Conservation (phyloP, 2,329 filamentous ascomycete genomes). For the Ascochyta clinopodiicola region DNA sequence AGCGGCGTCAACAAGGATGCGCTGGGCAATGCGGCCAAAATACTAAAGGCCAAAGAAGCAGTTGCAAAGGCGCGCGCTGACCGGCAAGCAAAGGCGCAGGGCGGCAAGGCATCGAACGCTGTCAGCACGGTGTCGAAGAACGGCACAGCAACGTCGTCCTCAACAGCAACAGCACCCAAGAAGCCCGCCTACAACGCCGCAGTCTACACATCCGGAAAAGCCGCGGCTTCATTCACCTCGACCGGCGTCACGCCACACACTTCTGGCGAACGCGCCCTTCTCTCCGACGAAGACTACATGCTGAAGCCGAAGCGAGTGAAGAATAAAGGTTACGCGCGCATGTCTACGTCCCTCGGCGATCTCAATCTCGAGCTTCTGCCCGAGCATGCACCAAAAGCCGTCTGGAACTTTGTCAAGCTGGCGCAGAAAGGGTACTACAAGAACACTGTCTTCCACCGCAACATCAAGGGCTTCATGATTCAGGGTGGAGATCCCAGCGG, state of each 20-base stretch:
- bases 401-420: slow-evolving; percentile 95
- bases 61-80: slow-evolving; percentile 88
- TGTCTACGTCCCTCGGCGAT: slow-evolving; percentile 84
- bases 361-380: slow-evolving; percentile 89
- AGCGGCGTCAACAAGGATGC: slow-evolving; percentile 79
- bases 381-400: slow-evolving; percentile 88
- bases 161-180: slow-evolving; percentile 41
- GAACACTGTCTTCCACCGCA: slow-evolving; percentile 84
- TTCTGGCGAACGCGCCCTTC: slow-evolving; percentile 80
- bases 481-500: slow-evolving; percentile 95
- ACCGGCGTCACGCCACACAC: slow-evolving; percentile 94
- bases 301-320: slow-evolving; percentile 88
- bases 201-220: slow-evolving; percentile 85
- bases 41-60: slow-evolving; percentile 87
- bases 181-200: slow-evolving; percentile 75
- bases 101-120: slow-evolving; percentile 25
- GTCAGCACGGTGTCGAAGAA: slow-evolving; percentile 31
- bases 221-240: slow-evolving; percentile 93
- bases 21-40: slow-evolving; percentile 80
- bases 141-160: slow-evolving; percentile 37
- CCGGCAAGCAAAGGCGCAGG: slow-evolving; percentile 56
- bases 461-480: slow-evolving; percentile 97
- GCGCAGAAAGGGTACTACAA: slow-evolving; percentile 91
- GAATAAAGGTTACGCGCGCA: slow-evolving; percentile 86
- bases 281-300: slow-evolving; percentile 97